Evolutionary conservation across 2,329 filamentous ascomycete species (phyloP), one percentile per base, ranked within the genome.

Genomic region (Apiospora kogelbergensis): DNA sequence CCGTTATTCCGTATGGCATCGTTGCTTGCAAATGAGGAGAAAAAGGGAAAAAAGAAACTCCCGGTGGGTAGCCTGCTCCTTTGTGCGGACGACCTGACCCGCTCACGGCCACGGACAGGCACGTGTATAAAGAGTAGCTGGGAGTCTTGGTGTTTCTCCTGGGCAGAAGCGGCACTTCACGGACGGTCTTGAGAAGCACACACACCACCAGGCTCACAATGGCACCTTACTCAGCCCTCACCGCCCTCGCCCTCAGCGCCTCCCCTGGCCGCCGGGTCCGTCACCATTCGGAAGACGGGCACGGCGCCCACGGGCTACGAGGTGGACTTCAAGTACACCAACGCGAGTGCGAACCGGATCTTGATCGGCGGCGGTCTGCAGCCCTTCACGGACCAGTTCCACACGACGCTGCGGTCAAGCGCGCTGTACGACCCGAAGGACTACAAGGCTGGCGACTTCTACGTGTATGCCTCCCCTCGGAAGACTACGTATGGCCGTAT

Each of bases 381-480:
- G 53, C 70, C 72, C 40, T 75, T 77, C 68, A 74, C 76, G 1
- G 75, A 77, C 66, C 74, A 77, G 63, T 74, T 74, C 22, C 75
- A 76, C 68, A 75, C 75, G 4, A 74, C 74, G 1, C 63, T 74
- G 6, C 69, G 71, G 1, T 65, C 60, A 3, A 72, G 68, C 20
- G 74, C 72, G 9, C 72, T 72, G 68, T 77, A 75, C 45, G 71
- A 74, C 65, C 75, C 76, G 13, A 72, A 68, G 17, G 73, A 77
- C 63, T 77, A 77, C 67, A 70, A 73, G 33, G 72, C 75, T 2
- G 76, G 76, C 15, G 75, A 77, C 70, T 76, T 77, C 64, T 74
- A 73, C 46, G 72, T 77, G 48, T n/a, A n/a, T 10, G 69, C 65
- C 71, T 57, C 30, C 72, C 64, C 9, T 68, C 71, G 1, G 60